Conservation (phyloP, 352 stramenopile genomes). For the Poterioochromonas sp. region DNA sequence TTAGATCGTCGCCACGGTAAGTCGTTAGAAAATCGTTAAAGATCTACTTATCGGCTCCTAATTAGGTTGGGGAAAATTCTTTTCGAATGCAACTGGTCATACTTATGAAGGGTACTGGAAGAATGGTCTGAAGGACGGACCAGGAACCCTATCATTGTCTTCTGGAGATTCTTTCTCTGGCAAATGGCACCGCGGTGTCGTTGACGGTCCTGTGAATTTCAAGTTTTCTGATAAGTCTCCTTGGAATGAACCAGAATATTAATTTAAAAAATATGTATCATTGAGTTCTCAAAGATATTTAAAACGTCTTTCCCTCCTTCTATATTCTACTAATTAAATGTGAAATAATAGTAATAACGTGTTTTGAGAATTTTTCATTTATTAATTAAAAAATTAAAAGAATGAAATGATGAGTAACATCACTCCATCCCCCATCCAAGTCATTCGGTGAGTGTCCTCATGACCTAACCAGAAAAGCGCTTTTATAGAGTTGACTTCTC, state of each 20-base stretch:
- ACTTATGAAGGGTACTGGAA: conserved; percentile 31
- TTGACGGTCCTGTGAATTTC: conserved; percentile 30
- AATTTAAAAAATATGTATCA: background rate
- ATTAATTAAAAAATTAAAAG: too few species aligned
- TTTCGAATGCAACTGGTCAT: conserved; percentile 12
- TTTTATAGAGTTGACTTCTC: too few species aligned
- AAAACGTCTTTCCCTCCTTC: too few species aligned
- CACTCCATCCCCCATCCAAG: too few species aligned
- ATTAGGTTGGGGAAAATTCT: conserved; percentile 26
- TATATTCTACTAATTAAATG: too few species aligned
- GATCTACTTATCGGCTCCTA: background rate
- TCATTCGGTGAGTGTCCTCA: too few species aligned
- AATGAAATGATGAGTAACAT: too few species aligned
- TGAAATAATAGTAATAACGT: too few species aligned
- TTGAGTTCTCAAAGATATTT: too few species aligned
- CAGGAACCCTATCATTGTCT: background rate
- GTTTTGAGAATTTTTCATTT: too few species aligned
- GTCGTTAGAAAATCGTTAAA: background rate
- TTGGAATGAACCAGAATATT: conserved; percentile 43
- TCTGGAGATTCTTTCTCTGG: conserved; percentile 18
- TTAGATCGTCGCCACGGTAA: conserved; percentile 38
- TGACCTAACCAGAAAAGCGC: too few species aligned
- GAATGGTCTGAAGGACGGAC: conserved; percentile 11
- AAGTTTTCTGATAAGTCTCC: conserved; percentile 37
- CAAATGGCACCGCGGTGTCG: conserved; percentile 21